Conservation (phyloP, 73 alveolate genomes). For the Breviolum minutum region DNA sequence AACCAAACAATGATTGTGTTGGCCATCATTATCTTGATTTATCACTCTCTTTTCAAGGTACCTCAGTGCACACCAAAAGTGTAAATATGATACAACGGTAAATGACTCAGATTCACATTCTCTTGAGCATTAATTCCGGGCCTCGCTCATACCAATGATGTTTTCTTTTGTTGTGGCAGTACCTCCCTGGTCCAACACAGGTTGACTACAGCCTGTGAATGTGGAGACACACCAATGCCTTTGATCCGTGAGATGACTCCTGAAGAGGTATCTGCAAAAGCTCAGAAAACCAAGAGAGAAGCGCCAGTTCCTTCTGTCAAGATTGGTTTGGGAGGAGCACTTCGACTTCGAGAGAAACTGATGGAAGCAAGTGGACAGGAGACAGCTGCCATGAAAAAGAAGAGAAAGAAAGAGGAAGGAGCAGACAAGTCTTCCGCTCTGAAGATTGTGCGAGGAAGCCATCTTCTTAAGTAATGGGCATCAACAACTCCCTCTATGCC, state of each 20-base stretch:
- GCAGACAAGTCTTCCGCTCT: neutral
- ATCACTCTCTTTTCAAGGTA: no score
- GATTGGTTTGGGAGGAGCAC: neutral
- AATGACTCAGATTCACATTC: neutral
- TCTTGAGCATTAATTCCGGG: neutral
- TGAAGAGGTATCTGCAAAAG: neutral
- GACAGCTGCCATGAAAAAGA: constrained; percentile 18
- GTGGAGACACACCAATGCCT: neutral
- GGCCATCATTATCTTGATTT: no score
- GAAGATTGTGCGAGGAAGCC: neutral
- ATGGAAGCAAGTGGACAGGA: neutral
- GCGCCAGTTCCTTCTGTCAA: neutral
- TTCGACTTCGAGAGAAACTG: neutral
- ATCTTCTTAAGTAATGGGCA: constrained; percentile 9
- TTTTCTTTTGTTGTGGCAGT: neutral
- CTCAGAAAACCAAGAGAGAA: neutral
- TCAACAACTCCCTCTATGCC: no score
- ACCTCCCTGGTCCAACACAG: no score
- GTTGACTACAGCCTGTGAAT: neutral
- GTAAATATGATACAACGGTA: neutral
- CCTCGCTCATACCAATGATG: neutral
- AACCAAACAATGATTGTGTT: no score
- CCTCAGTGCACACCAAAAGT: neutral
- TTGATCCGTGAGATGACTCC: constrained; percentile 7
- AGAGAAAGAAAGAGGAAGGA: neutral